These are phyloP conservation scores for Friedmanniomyces simplex DNA, from an alignment of 495 filamentous ascomycete genomes.

Conservation along the genomic window DNA sequence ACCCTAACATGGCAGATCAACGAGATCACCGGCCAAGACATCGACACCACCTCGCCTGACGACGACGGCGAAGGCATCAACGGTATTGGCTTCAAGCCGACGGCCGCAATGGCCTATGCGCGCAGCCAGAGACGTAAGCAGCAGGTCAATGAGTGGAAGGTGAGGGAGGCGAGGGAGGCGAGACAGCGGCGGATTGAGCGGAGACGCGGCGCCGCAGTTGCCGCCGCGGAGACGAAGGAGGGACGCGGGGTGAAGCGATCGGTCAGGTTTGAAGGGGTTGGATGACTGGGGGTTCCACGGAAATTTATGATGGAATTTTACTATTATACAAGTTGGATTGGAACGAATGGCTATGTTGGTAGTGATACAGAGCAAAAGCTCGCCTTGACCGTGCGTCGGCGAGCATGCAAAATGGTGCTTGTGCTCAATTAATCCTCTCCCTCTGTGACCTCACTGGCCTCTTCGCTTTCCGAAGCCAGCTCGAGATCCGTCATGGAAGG, in stretches of 20 bases:
- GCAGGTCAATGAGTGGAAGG: conserved; percentile 77
- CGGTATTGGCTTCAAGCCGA: conserved; percentile 86
- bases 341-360: neutral
- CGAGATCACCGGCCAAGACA: conserved; percentile 72
- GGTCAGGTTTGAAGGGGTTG: conserved; percentile 2
- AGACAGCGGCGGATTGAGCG: conserved; percentile 27
- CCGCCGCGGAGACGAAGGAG: neutral
- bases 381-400: neutral
- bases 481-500: conserved; percentile 17
- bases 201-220: conserved; percentile 1
- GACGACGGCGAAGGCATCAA: conserved; percentile 42
- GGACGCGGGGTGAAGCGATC: neutral
- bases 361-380: neutral
- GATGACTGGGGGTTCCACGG: neutral
- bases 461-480: neutral
- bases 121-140: conserved; percentile 63
- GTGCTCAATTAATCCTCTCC: neutral
- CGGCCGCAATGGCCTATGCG: conserved; percentile 67
- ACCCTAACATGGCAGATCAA: conserved; percentile 71
- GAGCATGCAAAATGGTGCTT: neutral
- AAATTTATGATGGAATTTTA: neutral
- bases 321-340: neutral
- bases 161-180: conserved; percentile 73
- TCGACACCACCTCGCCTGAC: conserved; percentile 25
- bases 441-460: neutral